Base-by-base conservation (phyloP, 805 yeast species). In the Torulaspora delbrueckii region DNA sequence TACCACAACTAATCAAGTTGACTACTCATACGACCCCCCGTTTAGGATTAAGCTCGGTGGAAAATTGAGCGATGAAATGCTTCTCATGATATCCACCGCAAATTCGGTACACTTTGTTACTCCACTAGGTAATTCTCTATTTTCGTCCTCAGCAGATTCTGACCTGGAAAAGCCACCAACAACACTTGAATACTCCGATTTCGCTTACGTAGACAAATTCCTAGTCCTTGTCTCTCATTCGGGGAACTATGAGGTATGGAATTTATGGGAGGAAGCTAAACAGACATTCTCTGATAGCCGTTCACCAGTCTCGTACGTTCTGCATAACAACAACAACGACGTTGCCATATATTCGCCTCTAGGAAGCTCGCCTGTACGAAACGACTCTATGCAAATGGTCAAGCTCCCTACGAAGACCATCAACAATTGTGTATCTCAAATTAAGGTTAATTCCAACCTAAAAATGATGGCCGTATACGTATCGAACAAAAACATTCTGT, bases 371-470 rank as follows among this genome's bases (percentile, higher is more conserved):
- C 48, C 53, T 3, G 18, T 46, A 9, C 51, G 50, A 19, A 52
- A 51, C 19, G 58, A 58, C 33, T 44, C 37, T 8, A 50, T 60
- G 12, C 60, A 60, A 26, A 47, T 53, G 12, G 47, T 59, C 4
- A 61, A 56, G 40, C 41, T 66, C 8, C 68, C 68, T 3, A 61
- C 68, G 8, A 56, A 56, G 33, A 60, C 66, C 2, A 43, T 57
- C 16, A 66, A 66, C 36, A 66, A 66, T 39, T 52, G 53, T 37
- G 47, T 60, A 10, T 41, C 64, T 2, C 44, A 51, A 8, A 41
- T 58, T 1, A 53, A 56, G 30, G 42, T 55, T 3, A 65, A 55
- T 37, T 58, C 65, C 4, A 47, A 50, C 38, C 25, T 54, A 31
- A 62, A 57, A 32, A 30, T 60, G 24, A 26, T 63, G 44, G 65